phyloP scores from a whole-genome alignment of 495 filamentous ascomycete genomes.

The Delitschia confertaspora region DNA sequence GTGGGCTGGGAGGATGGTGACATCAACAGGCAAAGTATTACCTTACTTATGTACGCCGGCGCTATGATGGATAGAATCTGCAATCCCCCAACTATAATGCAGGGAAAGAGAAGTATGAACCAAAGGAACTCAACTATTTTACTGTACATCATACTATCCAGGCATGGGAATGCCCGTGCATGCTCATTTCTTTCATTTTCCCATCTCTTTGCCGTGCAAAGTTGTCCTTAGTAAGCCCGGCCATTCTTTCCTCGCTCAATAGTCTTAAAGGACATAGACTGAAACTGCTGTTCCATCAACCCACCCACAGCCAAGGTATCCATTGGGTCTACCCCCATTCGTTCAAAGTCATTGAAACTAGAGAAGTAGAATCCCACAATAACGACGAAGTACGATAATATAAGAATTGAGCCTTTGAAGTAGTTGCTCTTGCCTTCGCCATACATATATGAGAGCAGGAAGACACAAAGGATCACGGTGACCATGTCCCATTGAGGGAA shows the following conservation, averaged over 20 bases:
- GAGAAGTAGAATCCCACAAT: constrained; percentile 86
- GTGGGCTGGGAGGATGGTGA: too few relatives aligned
- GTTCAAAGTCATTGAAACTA: constrained; percentile 56
- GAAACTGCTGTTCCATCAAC: constrained; percentile 16
- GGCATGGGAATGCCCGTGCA: too few relatives aligned
- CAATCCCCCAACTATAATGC: too few relatives aligned
- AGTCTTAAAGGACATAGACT: constrained; percentile 24
- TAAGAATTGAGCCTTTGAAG: constrained; percentile 87
- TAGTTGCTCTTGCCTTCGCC: constrained; percentile 96
- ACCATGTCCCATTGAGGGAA: constrained; percentile 99
- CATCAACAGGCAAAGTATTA: too few relatives aligned
- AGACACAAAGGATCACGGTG: constrained; percentile 93
- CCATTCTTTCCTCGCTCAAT: constrained; percentile 6
- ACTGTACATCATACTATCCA: too few relatives aligned
- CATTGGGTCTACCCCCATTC: constrained; percentile 39
- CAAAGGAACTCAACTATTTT: too few relatives aligned
- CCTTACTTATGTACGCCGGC: too few relatives aligned
- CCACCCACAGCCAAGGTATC: constrained; percentile 25
- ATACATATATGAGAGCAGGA: constrained; percentile 94
- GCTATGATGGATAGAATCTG: too few relatives aligned
- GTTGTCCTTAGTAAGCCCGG: constrained; percentile 6
- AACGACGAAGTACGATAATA: constrained; percentile 89
- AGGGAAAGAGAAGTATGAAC: too few relatives aligned
- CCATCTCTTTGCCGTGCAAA: background rate
- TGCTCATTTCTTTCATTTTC: too few relatives aligned